Evolutionary conservation across 169 alveolate genomes (phyloP).

Genomic region (Babesia divergens): DNA sequence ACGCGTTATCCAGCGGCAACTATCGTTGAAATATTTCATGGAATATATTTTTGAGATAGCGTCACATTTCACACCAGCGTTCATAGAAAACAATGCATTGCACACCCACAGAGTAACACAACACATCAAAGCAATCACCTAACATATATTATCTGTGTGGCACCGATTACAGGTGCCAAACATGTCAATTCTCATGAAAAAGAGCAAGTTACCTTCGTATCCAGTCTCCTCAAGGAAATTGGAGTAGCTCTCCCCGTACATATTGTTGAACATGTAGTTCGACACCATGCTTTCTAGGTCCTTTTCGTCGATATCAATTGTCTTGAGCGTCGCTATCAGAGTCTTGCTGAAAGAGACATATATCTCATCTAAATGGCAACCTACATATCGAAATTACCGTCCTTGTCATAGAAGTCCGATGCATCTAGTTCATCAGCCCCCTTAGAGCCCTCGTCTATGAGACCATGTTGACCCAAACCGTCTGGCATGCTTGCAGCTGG

Average conservation of each 20-base stretch:
- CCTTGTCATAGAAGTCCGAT: background rate
- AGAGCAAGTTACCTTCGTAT: slow-evolving; percentile 36
- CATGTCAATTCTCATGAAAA: no score
- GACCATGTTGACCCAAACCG: background rate
- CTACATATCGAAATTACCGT: background rate
- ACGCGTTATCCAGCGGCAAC: no score
- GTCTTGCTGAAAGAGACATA: slow-evolving; percentile 6
- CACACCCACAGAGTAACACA: no score
- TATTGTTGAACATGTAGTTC: slow-evolving; percentile 50
- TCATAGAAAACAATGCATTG: no score
- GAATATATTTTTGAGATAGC: no score
- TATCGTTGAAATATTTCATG: no score
- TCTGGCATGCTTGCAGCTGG: background rate
- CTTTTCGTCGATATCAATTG: slow-evolving; percentile 24
- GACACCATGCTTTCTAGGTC: slow-evolving; percentile 41
- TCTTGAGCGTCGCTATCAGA: background rate
- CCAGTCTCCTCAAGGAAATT: slow-evolving; percentile 43
- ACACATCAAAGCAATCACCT: no score
- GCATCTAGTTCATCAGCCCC: background rate
- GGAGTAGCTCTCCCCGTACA: slow-evolving; percentile 47
- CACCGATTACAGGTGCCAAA: no score
- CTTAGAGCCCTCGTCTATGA: background rate
- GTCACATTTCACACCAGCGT: no score
- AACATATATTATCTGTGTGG: no score
- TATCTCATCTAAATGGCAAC: background rate